A percentile compares a stretch with the other conserved stretches of the same genome.
These are phyloP conservation scores for Artomyces pyxidatus DNA, from an alignment of 768 basidiomycete species.

Conservation along the genomic window DNA sequence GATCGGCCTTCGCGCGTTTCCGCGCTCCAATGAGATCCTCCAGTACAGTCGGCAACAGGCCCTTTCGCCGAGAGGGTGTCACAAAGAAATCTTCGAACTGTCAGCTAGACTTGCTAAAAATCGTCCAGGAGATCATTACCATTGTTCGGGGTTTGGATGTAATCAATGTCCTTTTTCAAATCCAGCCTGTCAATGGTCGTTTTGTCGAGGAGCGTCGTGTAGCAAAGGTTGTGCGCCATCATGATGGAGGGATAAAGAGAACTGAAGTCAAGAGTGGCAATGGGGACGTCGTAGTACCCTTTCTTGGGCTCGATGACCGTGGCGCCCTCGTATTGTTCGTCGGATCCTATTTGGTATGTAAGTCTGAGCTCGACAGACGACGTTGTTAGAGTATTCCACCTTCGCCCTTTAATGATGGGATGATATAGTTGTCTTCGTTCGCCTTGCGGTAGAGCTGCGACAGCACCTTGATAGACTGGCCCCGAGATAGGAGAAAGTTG, in stretches of 20 bases:
- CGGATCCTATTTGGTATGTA: constrained; percentile 47
- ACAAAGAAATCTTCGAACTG: constrained; percentile 70
- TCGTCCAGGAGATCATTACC: constrained; percentile 39
- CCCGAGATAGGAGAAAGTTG: constrained; percentile 88
- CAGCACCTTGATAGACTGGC: constrained; percentile 97
- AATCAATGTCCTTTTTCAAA: constrained; percentile 81
- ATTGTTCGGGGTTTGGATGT: constrained; percentile 91
- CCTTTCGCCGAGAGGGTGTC: constrained; percentile 66
- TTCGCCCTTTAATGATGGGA: constrained; percentile 81
- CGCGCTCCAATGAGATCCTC: constrained; percentile 91
- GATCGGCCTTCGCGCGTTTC: constrained; percentile 89
- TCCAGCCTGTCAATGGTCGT: constrained; percentile 65
- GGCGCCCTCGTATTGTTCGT: constrained; percentile 98
- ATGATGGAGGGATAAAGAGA: constrained; percentile 99
- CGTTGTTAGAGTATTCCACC: constrained; percentile 33
- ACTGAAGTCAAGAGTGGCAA: constrained; percentile 97
- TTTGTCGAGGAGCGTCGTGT: constrained; percentile 90
- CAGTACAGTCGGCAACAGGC: constrained; percentile 82
- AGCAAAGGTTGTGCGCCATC: constrained; percentile 99
- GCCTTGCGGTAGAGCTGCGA: constrained; percentile 94
- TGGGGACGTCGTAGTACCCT: constrained; percentile 94
- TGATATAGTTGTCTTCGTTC: constrained; percentile 82
- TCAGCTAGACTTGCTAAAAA: not conserved
- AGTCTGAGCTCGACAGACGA: not conserved
- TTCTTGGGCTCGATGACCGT: constrained; percentile 96